phyloP scores from a whole-genome alignment of 306 rosid genomes.

The Prosopis cineraria region DNA sequence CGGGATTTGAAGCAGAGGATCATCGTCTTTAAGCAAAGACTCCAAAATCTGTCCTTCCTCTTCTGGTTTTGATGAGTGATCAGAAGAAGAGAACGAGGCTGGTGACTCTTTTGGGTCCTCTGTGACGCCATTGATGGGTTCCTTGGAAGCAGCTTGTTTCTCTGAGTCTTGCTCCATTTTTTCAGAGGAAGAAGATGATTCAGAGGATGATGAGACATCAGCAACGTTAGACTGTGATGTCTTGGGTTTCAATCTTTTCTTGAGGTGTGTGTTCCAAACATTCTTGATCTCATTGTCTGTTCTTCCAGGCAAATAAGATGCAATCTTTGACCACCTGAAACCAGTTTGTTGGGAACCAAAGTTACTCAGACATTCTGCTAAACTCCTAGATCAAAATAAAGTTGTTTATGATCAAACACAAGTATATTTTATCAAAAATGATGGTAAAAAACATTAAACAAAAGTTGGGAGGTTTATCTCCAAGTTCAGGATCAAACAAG shows the following conservation, averaged over 20 bases:
- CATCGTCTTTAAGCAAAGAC: background rate
- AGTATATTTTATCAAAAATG: background rate
- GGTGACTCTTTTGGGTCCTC: slow-evolving; percentile 42
- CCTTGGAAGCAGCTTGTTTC: slow-evolving; percentile 35
- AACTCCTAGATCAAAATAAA: background rate
- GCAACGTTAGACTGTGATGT: slow-evolving; percentile 8
- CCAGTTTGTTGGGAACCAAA: background rate
- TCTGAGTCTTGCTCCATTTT: slow-evolving; percentile 16
- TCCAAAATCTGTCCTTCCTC: background rate
- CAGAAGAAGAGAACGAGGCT: slow-evolving; percentile 42
- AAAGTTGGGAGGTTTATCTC: background rate
- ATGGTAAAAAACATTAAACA: background rate
- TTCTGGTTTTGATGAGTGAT: slow-evolving; percentile 42
- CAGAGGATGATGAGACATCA: slow-evolving; percentile 47
- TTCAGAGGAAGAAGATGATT: slow-evolving; percentile 35
- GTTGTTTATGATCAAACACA: background rate
- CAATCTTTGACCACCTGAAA: slow-evolving; percentile 92
- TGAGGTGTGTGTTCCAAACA: slow-evolving; percentile 95
- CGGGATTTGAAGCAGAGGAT: slow-evolving; percentile 40
- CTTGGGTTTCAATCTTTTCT: slow-evolving; percentile 53
- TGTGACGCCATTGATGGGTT: slow-evolving; percentile 2
- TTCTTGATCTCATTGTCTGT: slow-evolving; percentile 96
- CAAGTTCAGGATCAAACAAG: background rate
- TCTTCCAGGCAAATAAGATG: slow-evolving; percentile 77
- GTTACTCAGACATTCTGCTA: background rate